Evolutionary conservation across 164 flowering plant species (phyloP), one percentile per base, ranked within the genome.

Genomic region (Vitis cinerea): DNA sequence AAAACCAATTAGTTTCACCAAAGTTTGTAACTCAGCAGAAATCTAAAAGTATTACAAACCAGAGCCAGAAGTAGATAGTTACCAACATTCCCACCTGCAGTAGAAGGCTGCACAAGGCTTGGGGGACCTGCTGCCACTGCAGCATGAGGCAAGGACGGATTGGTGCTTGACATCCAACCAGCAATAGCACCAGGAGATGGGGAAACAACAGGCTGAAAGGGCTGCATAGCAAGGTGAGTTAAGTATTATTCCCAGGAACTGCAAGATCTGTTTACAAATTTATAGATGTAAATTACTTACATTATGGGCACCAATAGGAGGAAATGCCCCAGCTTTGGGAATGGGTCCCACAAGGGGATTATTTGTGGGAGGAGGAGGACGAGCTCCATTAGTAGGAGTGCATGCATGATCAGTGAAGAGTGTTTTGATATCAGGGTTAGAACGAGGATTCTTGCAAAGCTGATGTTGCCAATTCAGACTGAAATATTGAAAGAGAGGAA

Each of bases 381-480:
- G 84, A 57, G 84, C 78, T 16, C 93, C 93, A 71, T 85, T 88
- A 50, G 75, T 73, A 60, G 82, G 76, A 70, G 74, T 61, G 63
- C 93, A 89, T 48, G 87, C 71, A 75, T 89, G 93, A 71, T 89
- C 93, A 0, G 74, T 74, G 65, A 89, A 89, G 29, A 89, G 86
- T 4, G 90, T 89, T 72, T 85, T 89, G 16, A 89, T 89, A 52
- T 89, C 90, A 16, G 93, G 93, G 66, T 87, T 89, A 11, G 87
- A 78, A 15, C 88, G 82, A 27, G 89, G 93, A 65, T 82, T 84
- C 79, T 89, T 89, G 80, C 93, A 89, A 48, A 89, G 88, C 67
- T 89, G 93, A 71, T 89, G 93, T 80, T 89, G 93, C 93, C 93
- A 89, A 70, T 89, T 89, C 30, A 89, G 80, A 73, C 93, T 89